These are phyloP conservation scores for Fonticula alba DNA, from an alignment of 78 protist genomes.

Conservation along the genomic window DNA sequence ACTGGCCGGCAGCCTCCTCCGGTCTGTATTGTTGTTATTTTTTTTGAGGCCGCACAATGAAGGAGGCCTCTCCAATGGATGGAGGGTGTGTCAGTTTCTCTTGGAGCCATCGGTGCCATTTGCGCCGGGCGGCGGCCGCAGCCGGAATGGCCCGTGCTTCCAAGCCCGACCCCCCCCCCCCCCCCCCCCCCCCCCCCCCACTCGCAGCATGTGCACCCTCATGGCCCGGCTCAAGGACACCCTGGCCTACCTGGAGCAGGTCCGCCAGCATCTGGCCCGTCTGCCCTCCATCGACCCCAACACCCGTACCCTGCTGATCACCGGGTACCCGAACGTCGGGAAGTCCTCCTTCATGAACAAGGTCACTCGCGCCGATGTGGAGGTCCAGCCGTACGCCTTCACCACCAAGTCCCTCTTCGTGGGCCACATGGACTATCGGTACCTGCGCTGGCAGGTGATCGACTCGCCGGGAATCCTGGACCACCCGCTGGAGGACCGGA, in stretches of 20 bases:
- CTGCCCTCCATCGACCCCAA: slow-evolving; percentile 96
- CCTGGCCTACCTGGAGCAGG: slow-evolving; percentile 92
- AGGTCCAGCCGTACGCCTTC: slow-evolving; percentile 99
- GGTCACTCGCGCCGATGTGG: slow-evolving; percentile 92
- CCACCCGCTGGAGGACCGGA: slow-evolving; percentile 91
- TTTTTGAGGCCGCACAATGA: too few relatives aligned
- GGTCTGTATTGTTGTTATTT: too few relatives aligned
- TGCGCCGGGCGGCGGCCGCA: too few relatives aligned
- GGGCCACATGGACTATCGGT: slow-evolving; percentile 91
- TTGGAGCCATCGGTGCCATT: too few relatives aligned
- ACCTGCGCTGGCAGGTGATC: slow-evolving; percentile 92
- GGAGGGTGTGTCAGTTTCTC: too few relatives aligned
- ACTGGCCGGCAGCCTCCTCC: too few relatives aligned
- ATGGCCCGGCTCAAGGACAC: slow-evolving; percentile 47
- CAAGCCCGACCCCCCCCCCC: too few relatives aligned
- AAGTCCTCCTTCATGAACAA: slow-evolving; percentile 90
- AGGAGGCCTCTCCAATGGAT: too few relatives aligned
- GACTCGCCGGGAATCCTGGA: slow-evolving; percentile 99
- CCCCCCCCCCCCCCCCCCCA: neutral
- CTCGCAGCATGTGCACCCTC: slow-evolving; percentile 79
- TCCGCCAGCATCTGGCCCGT: slow-evolving; percentile 95
- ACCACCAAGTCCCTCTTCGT: slow-evolving; percentile 97
- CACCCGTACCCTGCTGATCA: slow-evolving; percentile 82
- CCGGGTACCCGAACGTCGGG: slow-evolving; percentile 97
- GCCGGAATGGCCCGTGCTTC: neutral